Evolutionary conservation across 2,329 filamentous ascomycete genomes (phyloP), one percentile per base, ranked within the genome.

Genomic region (Paramyrothecium roridum): DNA sequence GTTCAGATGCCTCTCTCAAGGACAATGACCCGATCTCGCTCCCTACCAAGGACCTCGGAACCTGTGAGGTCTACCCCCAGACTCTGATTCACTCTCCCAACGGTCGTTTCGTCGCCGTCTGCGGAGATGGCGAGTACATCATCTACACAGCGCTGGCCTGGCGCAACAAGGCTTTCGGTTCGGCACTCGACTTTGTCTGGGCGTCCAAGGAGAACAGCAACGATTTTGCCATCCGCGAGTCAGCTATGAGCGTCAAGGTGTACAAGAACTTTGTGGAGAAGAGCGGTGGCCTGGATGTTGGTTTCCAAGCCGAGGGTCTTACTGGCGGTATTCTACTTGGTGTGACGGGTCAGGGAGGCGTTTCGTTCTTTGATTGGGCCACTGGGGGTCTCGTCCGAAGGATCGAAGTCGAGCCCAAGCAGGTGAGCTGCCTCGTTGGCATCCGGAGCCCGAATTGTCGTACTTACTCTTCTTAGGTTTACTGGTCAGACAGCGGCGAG

Each of bases 251-350:
- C 66, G 92, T 99, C 66, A 97, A 97, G 80, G 86, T 98, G 37
- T 98, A 95, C 82, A 93, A 95, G 75, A 98, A 98, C 75, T 98
- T 99, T 77, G 88, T 93, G 63, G 95, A 98, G 73, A 93, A 96
- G 76, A 77, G 82, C 26, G 91, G 90, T 55, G 91, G 92, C 11
- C 80, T 99, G 33, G 93, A 99, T 70, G 91, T 98, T 54, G 93
- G 93, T 12, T 99, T 96, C 80, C 90, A 95, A 63, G 93, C 93
- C 2, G 95, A 99, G 61, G 93, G 93, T 17, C 79, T 99, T 49
- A 90, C 88, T 50, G 93, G 92, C 22, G 95, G 95, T 67, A 84
- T 96, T 53, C 80, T 99, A 22, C 85, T 99, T 12, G 95, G 95
- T 78, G 93, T 98, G 10, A 96, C 91, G 72, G 95, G 95, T 10